phyloP scores from a whole-genome alignment of 495 filamentous ascomycete genomes.

The Penicillium paradoxum region DNA sequence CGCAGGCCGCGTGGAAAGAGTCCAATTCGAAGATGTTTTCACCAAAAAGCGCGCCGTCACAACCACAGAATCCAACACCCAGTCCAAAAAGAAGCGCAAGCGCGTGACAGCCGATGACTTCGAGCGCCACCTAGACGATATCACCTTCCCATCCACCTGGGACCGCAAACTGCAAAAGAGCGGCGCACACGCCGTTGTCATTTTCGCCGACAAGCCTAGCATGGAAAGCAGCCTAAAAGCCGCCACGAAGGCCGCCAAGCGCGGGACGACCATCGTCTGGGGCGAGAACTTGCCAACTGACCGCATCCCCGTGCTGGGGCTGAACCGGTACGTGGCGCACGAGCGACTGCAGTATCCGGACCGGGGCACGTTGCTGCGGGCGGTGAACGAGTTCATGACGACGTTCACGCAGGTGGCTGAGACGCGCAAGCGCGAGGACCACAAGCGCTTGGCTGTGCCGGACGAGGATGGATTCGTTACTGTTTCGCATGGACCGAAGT shows the following conservation, averaged over 20 bases:
- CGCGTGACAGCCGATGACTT: constrained; percentile 48
- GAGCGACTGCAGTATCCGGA: constrained; percentile 66
- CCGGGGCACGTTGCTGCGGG: constrained; percentile 54
- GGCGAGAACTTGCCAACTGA: constrained; percentile 51
- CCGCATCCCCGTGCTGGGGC: constrained; percentile 53
- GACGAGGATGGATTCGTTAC: constrained; percentile 96
- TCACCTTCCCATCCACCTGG: constrained; percentile 65
- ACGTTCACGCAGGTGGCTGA: constrained; percentile 63
- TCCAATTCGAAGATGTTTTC: constrained; percentile 60
- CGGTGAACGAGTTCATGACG: constrained; percentile 78
- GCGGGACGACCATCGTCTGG: constrained; percentile 49
- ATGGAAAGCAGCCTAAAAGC: constrained; percentile 69
- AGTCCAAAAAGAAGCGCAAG: constrained; percentile 62
- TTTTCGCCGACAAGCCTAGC: constrained; percentile 76
- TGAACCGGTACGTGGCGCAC: constrained; percentile 54
- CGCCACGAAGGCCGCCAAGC: constrained; percentile 56
- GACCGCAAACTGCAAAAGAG: constrained; percentile 63
- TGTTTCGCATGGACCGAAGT: constrained; percentile 69
- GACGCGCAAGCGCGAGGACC: constrained; percentile 56
- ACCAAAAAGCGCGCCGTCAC: constrained; percentile 35
- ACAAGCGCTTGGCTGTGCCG: constrained; percentile 63
- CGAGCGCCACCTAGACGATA: constrained; percentile 46
- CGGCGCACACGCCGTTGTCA: constrained; percentile 71
- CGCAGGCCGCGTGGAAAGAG: constrained; percentile 67
- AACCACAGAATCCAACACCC: constrained; percentile 22